Percentiles rank a stretch among this genome's conserved stretches.
Evolutionary conservation across 441 rosid species (phyloP).

Genomic region (Omphalea diandra): DNA sequence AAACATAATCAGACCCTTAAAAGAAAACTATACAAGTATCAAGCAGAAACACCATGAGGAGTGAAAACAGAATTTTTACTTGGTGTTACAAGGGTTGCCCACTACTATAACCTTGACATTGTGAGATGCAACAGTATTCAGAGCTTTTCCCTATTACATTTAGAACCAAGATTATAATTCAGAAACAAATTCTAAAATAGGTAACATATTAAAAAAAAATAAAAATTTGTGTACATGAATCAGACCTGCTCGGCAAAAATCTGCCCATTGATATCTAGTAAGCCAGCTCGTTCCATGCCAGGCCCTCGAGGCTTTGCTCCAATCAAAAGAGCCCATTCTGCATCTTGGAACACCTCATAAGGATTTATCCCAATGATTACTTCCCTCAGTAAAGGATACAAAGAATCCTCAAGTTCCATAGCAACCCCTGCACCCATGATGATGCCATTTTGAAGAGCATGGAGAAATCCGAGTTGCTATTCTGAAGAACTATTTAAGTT

Average conservation of each 20-base stretch:
- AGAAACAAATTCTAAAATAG: neutral
- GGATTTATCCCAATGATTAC: conserved; percentile 79
- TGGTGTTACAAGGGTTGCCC: conserved; percentile 98
- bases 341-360: conserved; percentile 86
- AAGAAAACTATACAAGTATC: conserved; percentile 7
- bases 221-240: conserved; percentile 5
- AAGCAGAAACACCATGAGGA: conserved; percentile 2
- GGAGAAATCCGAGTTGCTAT: no score
- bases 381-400: conserved; percentile 90
- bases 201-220: conserved; percentile 4
- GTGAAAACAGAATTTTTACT: conserved; percentile 46
- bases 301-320: conserved; percentile 99
- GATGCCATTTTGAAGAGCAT: conserved; percentile 13
- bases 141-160: conserved; percentile 77
- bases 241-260: conserved; percentile 85
- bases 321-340: conserved; percentile 89
- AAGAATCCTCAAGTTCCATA: conserved; percentile 96
- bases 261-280: conserved; percentile 88
- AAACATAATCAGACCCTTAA: conserved; percentile 2
- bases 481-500: no score
- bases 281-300: conserved; percentile 89
- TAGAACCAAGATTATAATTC: conserved; percentile 2
- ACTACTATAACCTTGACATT: conserved; percentile 90
- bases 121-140: conserved; percentile 85
- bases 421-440: conserved; percentile 64